Evolutionary conservation across 2,329 filamentous ascomycete species (phyloP), one percentile per base, ranked within the genome.

Genomic region (Aquanectria penicillioides): DNA sequence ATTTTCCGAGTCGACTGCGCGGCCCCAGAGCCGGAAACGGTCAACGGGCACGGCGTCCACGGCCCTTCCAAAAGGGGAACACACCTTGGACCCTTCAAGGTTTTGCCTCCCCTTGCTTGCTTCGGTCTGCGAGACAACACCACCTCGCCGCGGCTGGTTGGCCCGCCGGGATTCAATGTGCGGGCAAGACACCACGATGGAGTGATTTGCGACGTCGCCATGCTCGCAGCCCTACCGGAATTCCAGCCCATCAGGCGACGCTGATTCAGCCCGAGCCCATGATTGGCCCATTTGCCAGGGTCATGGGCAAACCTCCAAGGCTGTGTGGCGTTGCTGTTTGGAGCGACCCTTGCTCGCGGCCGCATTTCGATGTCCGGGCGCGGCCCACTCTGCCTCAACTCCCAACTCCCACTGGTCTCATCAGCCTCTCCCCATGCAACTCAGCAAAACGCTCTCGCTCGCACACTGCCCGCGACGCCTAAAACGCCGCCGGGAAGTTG

Each of bases 401-500:
- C 34, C 48, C 15, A 29, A 15, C 9, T 23, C 31, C 48, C 37
- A n/a, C n/a, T n/a, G n/a, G n/a, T n/a, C n/a, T 17, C 15, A 23
- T 52, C 48, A 52, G 48, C 48, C 47, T 51, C 47, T 43, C 20
- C 15, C 31, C 38, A 40, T 23, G 18, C 36, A 40, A 6, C 18
- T 29, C 34, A 15, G 38, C 47, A 29, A 31, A n/a, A n/a, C n/a
- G n/a, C n/a, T n/a, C n/a, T n/a, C n/a, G n/a, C n/a, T n/a, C n/a
- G n/a, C n/a, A n/a, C n/a, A n/a, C n/a, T n/a, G n/a, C n/a, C 25
- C 44, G 17, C 31, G 33, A 49, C 28, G 44, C 29, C 54, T 58
- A 88, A 68, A 84, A 87, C 3, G 81, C 81, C 12, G 81, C 80
- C 23, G 86, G 85, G 62, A 88, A 78, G 13, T 77, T 81, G 23